Evolutionary conservation across 495 filamentous ascomycete genomes (phyloP).

Genomic region (Eremomyces bilateralis): DNA sequence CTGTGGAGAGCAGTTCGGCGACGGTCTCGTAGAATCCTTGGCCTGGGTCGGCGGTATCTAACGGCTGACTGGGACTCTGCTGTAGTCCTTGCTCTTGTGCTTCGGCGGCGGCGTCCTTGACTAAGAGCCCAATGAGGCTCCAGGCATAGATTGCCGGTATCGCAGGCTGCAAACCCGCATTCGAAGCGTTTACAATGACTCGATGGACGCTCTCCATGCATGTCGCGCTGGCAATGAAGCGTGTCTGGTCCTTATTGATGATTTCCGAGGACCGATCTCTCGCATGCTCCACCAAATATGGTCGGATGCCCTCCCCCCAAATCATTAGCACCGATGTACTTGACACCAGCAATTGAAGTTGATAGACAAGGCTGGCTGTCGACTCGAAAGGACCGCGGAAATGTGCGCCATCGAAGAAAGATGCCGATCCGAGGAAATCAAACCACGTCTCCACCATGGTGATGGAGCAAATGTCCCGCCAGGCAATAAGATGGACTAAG

Average conservation of each 20-base stretch:
- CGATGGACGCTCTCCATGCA: too few species aligned
- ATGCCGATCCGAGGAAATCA: constrained; percentile 2
- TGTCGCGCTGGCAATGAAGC: too few species aligned
- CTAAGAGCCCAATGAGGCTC: constrained; percentile 40
- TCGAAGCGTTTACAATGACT: too few species aligned
- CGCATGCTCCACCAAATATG: too few species aligned
- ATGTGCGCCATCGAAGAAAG: constrained; percentile 7
- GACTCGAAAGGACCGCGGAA: constrained; percentile 1
- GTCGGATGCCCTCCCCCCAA: too few species aligned
- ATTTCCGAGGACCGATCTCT: too few species aligned
- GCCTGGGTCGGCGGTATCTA: not conserved
- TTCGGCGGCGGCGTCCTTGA: not conserved
- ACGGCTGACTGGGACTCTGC: not conserved
- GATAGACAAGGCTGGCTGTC: constrained; percentile 10
- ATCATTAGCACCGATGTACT: constrained; percentile 29
- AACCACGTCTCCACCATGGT: constrained; percentile 29
- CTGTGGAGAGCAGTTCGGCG: not conserved
- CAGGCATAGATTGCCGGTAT: constrained; percentile 55
- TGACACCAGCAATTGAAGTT: constrained; percentile 20
- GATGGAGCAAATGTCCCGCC: constrained; percentile 30
- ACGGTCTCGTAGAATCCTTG: not conserved
- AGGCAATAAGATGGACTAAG: constrained; percentile 43
- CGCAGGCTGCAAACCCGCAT: too few species aligned
- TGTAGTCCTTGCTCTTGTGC: not conserved
- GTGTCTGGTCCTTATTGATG: too few species aligned